Base-by-base conservation (phyloP, 345 rosid species). In the Raphanus raphanistrum region DNA sequence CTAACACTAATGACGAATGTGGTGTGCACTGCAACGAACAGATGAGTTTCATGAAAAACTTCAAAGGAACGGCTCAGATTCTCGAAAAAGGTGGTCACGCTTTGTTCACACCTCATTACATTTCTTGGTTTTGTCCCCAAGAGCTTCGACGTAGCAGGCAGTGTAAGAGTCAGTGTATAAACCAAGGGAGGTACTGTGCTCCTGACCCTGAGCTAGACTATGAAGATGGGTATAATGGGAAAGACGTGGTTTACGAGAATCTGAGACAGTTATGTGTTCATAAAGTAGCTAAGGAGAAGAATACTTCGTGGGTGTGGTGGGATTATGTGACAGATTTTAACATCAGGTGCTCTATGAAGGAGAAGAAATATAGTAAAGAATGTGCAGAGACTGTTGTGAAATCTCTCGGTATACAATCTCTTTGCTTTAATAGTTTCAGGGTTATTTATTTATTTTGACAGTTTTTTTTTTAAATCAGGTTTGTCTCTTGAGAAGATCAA, bases 261-360 rank as follows among this genome's bases (percentile, higher is more conserved):
- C 78, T 94, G 74, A 88, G 98, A 84, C 96, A 94, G 83, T 90
- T 94, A 25, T 94, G 98, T 73, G 98, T 94, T 75, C 94, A 90
- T 71, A 88, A 82, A 77, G 89, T 92, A 13, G 89, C 95, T 17
- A 94, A 85, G 26, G 92, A 86, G 85, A 85, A 81, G 64, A 83
- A 82, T 10, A 84, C 67, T 41, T 84, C 97, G 25, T 92, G 98
- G 98, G 82, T 92, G 63, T 94, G 98, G 98, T 94, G 98, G 98
- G 98, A 94, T 27, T 94, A 84, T 48, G 98, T 89, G 12, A 92
- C 94, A 1, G 98, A 94, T 83, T 92, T 92, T 73, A 96, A 90
- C 66, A 87, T 92, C 80, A 87, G 98, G 64, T 94, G 98, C 75
- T 90, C 98, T 48, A 94, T 94, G 98, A 89, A 90, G 87, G 88